Evolutionary conservation across 106 monocot genomes (phyloP), one percentile per base, ranked within the genome.

Genomic region (Apostasia ramifera): DNA sequence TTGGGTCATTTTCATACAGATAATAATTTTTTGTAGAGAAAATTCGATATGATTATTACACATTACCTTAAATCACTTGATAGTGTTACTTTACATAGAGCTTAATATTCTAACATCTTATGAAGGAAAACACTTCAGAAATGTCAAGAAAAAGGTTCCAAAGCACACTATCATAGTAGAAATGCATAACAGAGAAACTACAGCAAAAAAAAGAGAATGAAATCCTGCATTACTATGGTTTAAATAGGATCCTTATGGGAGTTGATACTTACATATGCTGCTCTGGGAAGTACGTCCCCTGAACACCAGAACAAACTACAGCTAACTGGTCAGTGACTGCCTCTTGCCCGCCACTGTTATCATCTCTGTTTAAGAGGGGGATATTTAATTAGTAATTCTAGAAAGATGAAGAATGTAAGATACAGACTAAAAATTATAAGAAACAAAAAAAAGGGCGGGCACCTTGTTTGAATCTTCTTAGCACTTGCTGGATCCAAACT

Each of bases 281-380:
- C 6, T 84, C 74, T n/a, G 77, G 78, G 15, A 98, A 71, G 74
- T 98, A 98, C 45, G 80, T 72, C 40, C 84, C 98, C 66, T 98
- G 93, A 55, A 84, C 67, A 15, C 90, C 87, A 71, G 40, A 61
- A 78, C 89, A 90, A 12, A 67, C 74, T 64, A 98, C 93, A 74
- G 71, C 72, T 53, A 93, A 66, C 61, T 43, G 75, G 12, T 79
- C 71, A 5, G 75, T 59, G 48, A 73, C 57, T 46, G 44, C 55
- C 9, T 81, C 76, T 69, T 69, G 67, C 44, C 38, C 57, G 67
- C 38, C 58, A n/a, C 57, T 59, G 47, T 74, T 72, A 46, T 67
- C 67, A 59, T 53, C 66, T 69, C 98, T 98, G 83, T 62, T 73
- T 11, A 80, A 1, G 71, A 53, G 47, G 54, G 9, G 68, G 69